Base-by-base conservation (phyloP, 1,139 yeast species). In the Zygoascus meyerae region DNA sequence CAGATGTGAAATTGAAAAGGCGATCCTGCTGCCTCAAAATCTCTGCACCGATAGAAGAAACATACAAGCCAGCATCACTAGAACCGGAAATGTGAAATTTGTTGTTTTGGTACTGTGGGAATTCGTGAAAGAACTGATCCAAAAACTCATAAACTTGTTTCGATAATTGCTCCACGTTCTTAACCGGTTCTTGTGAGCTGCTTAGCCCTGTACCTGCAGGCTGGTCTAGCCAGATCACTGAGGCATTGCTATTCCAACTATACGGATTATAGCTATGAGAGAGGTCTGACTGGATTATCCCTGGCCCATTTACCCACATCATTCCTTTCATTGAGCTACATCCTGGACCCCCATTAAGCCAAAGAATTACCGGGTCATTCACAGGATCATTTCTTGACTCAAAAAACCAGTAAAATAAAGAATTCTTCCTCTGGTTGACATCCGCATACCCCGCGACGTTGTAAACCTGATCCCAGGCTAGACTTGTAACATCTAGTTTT, bases 271-370 rank as follows among this genome's bases (percentile, higher is more conserved):
- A 62, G 12, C 34, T 38, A 21, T 45, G 41, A 3, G 47, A 47
- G 28, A 48, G 30, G 26, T 55, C 50, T 3, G 21, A 2, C 38
- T 71, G 71, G 48, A 81, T 72, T 6, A 73, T 64, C 0, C 83
- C 71, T 6, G 87, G 84, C 1, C 86, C 86, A 56, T 79, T 68
- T 55, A 80, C 86, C 57, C 79, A 80, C 59, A 81, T 70, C 44
- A 79, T 65, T 8, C 86, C 86, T 8, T 83, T 78, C 60, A 79
- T 64, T 2, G 85, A 79, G 2, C 86, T 79, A 59, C 86, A 81
- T 3, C 87, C 87, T 11, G 87, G 86, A 2, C 87, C 87, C 47
- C 87, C 87, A 55, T 81, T 81, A 54, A 81, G 68, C 85, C 86
- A 81, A 48, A 81, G 67, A 45, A 81, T 71, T 10, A 81, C 73